A percentile compares a stretch with the other conserved stretches of the same genome.
Evolutionary conservation across 2,329 filamentous ascomycete species (phyloP).

Genomic region (Pseudogymnoascus sp.): DNA sequence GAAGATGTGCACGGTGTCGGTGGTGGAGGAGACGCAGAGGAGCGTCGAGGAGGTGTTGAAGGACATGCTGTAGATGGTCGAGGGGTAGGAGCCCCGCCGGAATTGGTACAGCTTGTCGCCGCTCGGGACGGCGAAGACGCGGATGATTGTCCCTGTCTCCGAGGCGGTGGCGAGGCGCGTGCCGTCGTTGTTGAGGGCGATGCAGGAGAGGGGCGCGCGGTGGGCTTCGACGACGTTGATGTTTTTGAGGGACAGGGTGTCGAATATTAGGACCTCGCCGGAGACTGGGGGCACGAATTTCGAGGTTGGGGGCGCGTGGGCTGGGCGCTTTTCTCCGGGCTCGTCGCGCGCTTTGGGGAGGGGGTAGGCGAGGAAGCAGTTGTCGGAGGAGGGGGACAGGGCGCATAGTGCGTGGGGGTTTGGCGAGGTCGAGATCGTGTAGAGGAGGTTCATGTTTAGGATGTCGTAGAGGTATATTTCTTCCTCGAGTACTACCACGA

Average conservation of each 20-base stretch:
- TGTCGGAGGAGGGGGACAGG: conserved; percentile 86
- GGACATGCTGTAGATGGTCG: conserved; percentile 96
- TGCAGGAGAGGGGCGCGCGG: conserved; percentile 79
- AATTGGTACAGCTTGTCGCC: conserved; percentile 96
- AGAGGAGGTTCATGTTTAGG: conserved; percentile 91
- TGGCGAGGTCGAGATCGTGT: conserved; percentile 87
- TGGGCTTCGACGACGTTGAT: conserved; percentile 95
- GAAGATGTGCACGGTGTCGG: conserved; percentile 95
- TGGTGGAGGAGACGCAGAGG: conserved; percentile 90
- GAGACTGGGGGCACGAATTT: conserved; percentile 76
- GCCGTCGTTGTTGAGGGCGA: conserved; percentile 87
- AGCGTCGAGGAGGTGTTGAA: conserved; percentile 93
- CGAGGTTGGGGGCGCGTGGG: conserved; percentile 76
- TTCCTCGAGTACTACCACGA: conserved; percentile 89
- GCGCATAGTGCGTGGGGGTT: conserved; percentile 89
- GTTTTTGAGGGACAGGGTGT: conserved; percentile 80
- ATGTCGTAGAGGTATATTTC: conserved; percentile 99
- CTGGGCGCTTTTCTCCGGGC: conserved; percentile 49
- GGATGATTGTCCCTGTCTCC: conserved; percentile 94
- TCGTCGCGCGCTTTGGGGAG: conserved; percentile 67
- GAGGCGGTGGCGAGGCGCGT: conserved; percentile 89
- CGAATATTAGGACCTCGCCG: conserved; percentile 88
- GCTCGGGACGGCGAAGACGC: conserved; percentile 85
- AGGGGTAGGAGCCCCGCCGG: conserved; percentile 87
- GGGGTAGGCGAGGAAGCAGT: conserved; percentile 92